Evolutionary conservation across 345 rosid genomes (phyloP).

Genomic region (Sisymbrium altissimum): DNA sequence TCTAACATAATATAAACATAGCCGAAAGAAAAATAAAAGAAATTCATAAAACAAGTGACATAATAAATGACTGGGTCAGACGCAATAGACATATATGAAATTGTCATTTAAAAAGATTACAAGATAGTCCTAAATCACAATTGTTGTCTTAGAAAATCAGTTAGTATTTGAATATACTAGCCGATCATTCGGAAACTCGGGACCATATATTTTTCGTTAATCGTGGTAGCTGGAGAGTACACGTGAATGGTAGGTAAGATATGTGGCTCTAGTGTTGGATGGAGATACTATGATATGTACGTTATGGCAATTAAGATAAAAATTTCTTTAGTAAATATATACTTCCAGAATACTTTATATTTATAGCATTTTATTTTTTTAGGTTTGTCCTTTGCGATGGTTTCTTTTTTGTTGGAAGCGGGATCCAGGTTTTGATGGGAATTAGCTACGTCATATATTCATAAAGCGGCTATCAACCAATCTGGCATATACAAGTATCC

Average conservation of each 20-base stretch:
- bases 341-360: neutral
- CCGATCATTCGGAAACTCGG: neutral
- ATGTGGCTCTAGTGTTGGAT: slow-evolving; percentile 5
- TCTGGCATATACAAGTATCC: too few relatives aligned
- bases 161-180: neutral
- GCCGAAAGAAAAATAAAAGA: neutral
- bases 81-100: neutral
- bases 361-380: too few relatives aligned
- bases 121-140: neutral
- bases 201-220: neutral
- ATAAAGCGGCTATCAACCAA: neutral
- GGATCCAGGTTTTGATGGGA: too few relatives aligned
- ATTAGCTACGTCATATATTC: neutral
- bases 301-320: neutral
- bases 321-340: neutral
- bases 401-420: too few relatives aligned
- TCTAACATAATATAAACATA: neutral
- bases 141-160: neutral
- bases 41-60: neutral
- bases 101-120: neutral
- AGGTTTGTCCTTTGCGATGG: too few relatives aligned
- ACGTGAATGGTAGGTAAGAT: slow-evolving; percentile 19
- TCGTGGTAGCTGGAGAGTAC: slow-evolving; percentile 1
- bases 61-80: neutral
- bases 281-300: neutral